phyloP scores from a whole-genome alignment of 2,329 filamentous ascomycete genomes.

The Bipolaris oryzae region DNA sequence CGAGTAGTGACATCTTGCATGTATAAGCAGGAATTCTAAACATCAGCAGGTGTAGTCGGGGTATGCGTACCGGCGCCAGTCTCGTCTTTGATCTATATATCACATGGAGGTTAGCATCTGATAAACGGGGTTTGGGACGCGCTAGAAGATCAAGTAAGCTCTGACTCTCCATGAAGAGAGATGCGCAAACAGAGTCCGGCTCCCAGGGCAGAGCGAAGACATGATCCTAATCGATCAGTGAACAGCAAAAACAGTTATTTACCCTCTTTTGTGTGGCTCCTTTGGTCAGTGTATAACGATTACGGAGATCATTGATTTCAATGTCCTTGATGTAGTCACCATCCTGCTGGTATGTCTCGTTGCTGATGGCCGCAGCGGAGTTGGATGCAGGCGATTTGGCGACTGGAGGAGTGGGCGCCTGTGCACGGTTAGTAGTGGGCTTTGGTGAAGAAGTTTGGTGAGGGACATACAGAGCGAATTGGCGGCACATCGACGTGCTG shows the following conservation, averaged over 20 bases:
- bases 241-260: conserved; percentile 79
- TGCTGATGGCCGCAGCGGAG: conserved; percentile 57
- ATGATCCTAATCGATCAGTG: conserved; percentile 67
- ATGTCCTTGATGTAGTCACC: conserved; percentile 99
- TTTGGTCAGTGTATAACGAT: conserved; percentile 96
- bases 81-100: conserved; percentile 98
- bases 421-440: conserved; percentile 21
- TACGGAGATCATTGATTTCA: conserved; percentile 96
- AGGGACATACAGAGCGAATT: conserved; percentile 64
- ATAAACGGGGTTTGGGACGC: conserved; percentile 63
- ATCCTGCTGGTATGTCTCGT: conserved; percentile 93
- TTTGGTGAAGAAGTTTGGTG: not conserved
- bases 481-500: conserved; percentile 90
- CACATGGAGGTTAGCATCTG: conserved; percentile 93
- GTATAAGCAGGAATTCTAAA: conserved; percentile 66
- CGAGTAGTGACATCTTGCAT: conserved; percentile 96
- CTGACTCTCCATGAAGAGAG: conserved; percentile 48
- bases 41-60: conserved; percentile 67
- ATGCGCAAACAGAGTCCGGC: conserved; percentile 39
- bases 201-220: conserved; percentile 39
- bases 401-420: conserved; percentile 57
- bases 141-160: conserved; percentile 57
- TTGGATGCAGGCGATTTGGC: conserved; percentile 62
- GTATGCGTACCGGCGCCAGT: conserved; percentile 99
- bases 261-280: conserved; percentile 99